Base-by-base conservation (phyloP, 768 basidiomycete species). In the Russula abietina region DNA sequence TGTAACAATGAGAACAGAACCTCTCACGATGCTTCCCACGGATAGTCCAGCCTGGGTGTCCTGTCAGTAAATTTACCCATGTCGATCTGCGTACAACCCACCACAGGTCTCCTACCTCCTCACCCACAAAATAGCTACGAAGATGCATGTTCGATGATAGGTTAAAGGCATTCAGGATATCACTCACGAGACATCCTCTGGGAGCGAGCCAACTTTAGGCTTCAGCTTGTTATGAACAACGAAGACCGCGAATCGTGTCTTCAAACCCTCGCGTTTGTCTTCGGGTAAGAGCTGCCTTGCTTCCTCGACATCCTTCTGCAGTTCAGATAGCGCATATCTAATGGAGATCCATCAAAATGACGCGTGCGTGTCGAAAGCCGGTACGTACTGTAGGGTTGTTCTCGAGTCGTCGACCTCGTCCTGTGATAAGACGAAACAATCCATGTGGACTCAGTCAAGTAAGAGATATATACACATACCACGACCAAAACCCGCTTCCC, bases 141-240 rank as follows among this genome's bases (percentile, higher is more conserved):
- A 28, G 52, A 62, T 71, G 71, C 19, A n/a, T 32, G 48, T 55
- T 55, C 36, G 48, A 46, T 46, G 48, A 57, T 56, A 52, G 22
- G 32, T 28, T 32, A 59, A 22, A 50, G 59, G 38, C 14, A 57
- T 12, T 33, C 19, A 36, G 11, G 38, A 64, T 54, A 28, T 56
- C 28, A 75, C 84, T 71, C 71, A 92, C 89, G 80, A 82, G 30
- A 80, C 78, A 62, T 83, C 82, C 2, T 78, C 68, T 3, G 93
- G 90, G 41, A 99, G 75, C 50, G 83, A 75, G 30, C 85, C 94
- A 39, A 86, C 72, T 77, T 99, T 99, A 36, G 79, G 77, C 76
- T 98, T 98, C 64, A 85, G 78, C 77, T 98, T 98, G 79, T 94
- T 92, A 75, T 94, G 91, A 28, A 95, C 91, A 52, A 98, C 96